Percentiles rank a stretch among this genome's conserved stretches.
phyloP scores from a whole-genome alignment of 371 early-diverging fungal genomes.

The Mucor circinelloides region DNA sequence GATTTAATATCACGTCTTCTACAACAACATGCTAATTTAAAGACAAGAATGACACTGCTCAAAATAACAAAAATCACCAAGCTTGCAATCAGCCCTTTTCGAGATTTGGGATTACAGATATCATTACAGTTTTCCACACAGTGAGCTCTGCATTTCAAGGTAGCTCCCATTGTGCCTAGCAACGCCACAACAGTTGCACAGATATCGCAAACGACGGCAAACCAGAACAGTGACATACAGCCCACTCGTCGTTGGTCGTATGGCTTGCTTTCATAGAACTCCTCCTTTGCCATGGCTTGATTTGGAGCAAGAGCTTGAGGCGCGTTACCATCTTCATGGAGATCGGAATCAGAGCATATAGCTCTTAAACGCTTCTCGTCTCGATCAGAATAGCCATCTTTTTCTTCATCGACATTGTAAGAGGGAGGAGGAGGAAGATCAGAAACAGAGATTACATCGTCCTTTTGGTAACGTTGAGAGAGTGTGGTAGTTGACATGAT shows the following conservation, averaged over 20 bases:
- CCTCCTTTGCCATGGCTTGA: not conserved
- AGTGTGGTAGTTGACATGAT: not conserved
- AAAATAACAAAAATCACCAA: not conserved
- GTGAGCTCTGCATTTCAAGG: not conserved
- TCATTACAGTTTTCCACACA: not conserved
- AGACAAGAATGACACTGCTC: not conserved
- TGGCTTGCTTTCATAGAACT: not conserved
- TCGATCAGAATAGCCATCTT: not conserved
- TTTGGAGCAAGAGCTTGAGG: not conserved
- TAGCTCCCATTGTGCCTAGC: not conserved
- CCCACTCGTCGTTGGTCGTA: not conserved
- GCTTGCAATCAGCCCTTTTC: not conserved
- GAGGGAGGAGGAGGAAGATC: not conserved
- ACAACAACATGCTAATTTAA: not conserved
- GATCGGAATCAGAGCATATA: not conserved
- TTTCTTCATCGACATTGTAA: not conserved
- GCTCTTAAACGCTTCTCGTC: not conserved
- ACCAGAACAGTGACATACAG: not conserved
- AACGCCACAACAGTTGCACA: not conserved
- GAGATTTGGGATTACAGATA: not conserved
- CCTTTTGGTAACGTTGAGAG: not conserved
- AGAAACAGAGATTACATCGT: not conserved
- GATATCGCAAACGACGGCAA: not conserved
- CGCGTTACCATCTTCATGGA: not conserved
- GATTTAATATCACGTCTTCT: not conserved